Conservation (phyloP, 2,329 filamentous ascomycete genomes). For the Geosmithia morbida region DNA sequence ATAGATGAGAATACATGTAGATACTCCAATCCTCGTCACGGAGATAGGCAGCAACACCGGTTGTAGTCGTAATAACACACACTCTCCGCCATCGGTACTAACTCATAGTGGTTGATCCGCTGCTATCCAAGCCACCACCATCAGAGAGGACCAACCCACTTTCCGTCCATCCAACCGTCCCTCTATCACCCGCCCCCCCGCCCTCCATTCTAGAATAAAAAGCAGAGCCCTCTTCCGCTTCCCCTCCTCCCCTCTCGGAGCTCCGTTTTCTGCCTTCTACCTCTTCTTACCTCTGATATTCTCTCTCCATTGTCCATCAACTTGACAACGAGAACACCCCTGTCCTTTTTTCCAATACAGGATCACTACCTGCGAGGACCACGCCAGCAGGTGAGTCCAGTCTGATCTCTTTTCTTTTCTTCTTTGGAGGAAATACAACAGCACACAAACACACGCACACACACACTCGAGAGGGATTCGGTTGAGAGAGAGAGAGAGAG, state of each 20-base stretch:
- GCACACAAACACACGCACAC: not conserved
- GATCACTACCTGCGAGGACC: slow-evolving; percentile 1
- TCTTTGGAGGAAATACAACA: no score
- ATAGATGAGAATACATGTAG: no score
- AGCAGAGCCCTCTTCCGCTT: slow-evolving; percentile 5
- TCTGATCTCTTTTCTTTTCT: not conserved
- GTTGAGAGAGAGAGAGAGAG: not conserved
- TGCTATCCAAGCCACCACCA: not conserved
- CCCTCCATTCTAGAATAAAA: slow-evolving; percentile 5
- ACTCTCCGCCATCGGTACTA: no score
- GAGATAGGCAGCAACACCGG: no score
- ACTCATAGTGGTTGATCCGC: no score
- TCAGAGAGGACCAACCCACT: not conserved
- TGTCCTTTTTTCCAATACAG: slow-evolving; percentile 2
- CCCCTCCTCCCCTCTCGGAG: slow-evolving; percentile 2
- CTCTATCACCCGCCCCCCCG: no score
- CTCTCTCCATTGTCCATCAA: not conserved
- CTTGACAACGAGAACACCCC: slow-evolving; percentile 4
- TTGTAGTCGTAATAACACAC: no score
- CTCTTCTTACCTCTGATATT: slow-evolving; percentile 1
- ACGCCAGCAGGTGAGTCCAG: slow-evolving; percentile 2
- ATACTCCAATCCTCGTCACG: no score
- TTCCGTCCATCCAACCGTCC: no score
- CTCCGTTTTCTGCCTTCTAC: slow-evolving; percentile 1
- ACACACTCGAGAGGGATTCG: not conserved